These are phyloP conservation scores for Beauveria medogensis DNA, from an alignment of 2,329 filamentous ascomycete genomes.

Conservation along the genomic window DNA sequence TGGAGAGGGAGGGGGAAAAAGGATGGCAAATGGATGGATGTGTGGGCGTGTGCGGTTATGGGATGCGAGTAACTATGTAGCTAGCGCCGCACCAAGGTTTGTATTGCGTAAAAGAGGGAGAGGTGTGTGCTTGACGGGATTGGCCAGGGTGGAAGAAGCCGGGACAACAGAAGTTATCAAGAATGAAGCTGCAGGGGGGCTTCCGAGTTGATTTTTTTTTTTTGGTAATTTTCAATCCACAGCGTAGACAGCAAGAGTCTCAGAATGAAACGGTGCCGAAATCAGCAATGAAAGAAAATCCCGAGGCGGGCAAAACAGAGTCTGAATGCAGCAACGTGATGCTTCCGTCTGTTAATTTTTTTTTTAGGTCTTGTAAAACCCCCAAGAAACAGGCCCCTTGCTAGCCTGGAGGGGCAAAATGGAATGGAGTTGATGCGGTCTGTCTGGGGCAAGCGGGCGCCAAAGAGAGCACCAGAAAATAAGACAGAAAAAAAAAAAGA, in stretches of 20 bases:
- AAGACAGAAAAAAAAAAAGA: neutral
- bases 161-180: neutral
- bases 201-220: neutral
- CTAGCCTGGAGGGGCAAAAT: neutral
- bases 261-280: neutral
- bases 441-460: neutral
- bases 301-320: neutral
- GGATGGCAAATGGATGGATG: neutral
- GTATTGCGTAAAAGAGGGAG: slow-evolving; percentile 10
- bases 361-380: neutral
- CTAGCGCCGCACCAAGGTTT: slow-evolving; percentile 8
- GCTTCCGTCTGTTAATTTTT: neutral
- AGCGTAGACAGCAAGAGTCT: neutral
- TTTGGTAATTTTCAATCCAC: neutral
- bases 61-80: neutral
- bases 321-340: slow-evolving; percentile 9
- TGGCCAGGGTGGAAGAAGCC: slow-evolving; percentile 6
- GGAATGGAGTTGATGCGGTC: too few relatives aligned
- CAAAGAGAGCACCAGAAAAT: neutral
- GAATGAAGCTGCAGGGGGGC: too few relatives aligned
- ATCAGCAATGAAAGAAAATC: slow-evolving; percentile 9
- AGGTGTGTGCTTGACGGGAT: neutral
- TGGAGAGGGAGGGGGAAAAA: neutral
- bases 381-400: neutral
- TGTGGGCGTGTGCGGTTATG: neutral